phyloP scores from a whole-genome alignment of 805 yeast genomes.

The Saturnispora besseyi region DNA sequence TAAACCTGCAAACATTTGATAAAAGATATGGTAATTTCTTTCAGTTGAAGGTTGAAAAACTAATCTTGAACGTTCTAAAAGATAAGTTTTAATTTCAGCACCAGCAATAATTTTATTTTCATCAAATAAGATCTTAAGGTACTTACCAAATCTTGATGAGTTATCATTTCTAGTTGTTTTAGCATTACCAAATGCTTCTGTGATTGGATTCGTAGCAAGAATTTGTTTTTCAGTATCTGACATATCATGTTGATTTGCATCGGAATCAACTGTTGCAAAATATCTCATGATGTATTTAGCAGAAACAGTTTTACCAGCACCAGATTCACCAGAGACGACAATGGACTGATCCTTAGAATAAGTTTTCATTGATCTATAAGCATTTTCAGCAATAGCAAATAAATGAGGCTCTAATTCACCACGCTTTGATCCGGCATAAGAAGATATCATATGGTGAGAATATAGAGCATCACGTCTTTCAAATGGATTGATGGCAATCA shows the following conservation, averaged over 20 bases:
- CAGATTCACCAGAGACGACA: conserved; percentile 95
- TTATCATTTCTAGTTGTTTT: conserved; percentile 95
- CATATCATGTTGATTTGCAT: conserved; percentile 48
- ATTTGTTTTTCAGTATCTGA: conserved; percentile 89
- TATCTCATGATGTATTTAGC: conserved; percentile 97
- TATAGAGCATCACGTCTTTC: conserved; percentile 86
- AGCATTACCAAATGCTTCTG: conserved; percentile 98
- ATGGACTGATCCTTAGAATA: conserved; percentile 86
- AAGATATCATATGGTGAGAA: conserved; percentile 87
- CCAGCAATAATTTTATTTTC: conserved; percentile 73
- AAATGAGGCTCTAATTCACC: conserved; percentile 96
- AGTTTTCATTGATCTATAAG: conserved; percentile 87
- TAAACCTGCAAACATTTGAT: conserved; percentile 77
- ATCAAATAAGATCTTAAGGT: conserved; percentile 83
- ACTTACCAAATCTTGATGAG: conserved; percentile 96
- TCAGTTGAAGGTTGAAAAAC: conserved; percentile 89
- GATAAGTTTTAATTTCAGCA: conserved; percentile 86
- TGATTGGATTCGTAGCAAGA: conserved; percentile 91
- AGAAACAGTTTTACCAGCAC: conserved; percentile 97
- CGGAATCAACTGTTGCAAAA: conserved; percentile 82
- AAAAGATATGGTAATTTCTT: conserved; percentile 91
- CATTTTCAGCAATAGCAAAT: conserved; percentile 97
- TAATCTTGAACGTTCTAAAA: conserved; percentile 86
- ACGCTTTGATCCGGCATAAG: conserved; percentile 84
- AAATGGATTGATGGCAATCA: conserved; percentile 94